Percentiles rank a stretch among this genome's conserved stretches.
phyloP scores from a whole-genome alignment of 768 basidiomycete species.

The Pluteus cervinus region DNA sequence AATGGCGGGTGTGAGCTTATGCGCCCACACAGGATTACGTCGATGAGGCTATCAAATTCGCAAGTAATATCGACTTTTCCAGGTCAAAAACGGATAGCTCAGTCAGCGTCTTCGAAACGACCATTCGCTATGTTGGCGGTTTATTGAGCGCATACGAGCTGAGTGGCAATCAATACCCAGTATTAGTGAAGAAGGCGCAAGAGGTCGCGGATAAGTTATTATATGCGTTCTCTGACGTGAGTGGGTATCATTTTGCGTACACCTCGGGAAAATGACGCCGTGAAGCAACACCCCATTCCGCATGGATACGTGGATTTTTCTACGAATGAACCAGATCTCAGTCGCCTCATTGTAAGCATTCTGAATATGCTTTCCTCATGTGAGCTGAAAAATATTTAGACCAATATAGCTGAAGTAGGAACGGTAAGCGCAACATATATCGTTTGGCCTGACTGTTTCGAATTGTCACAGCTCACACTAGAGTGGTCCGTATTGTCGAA shows the following conservation, averaged over 20 bases:
- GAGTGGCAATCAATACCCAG: constrained; percentile 31
- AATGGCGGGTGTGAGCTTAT: no score
- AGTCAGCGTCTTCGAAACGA: constrained; percentile 48
- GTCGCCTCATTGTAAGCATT: no score
- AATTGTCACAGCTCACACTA: constrained; percentile 38
- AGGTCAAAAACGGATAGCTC: constrained; percentile 26
- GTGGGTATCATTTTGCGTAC: constrained; percentile 7
- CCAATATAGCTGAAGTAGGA: constrained; percentile 52
- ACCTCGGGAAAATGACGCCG: not conserved
- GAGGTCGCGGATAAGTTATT: constrained; percentile 38
- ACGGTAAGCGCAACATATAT: constrained; percentile 22
- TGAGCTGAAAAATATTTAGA: constrained; percentile 17
- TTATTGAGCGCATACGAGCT: constrained; percentile 46
- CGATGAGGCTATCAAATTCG: constrained; percentile 33
- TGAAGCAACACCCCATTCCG: not conserved
- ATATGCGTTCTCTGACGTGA: constrained; percentile 31
- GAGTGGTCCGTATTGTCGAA: constrained; percentile 53
- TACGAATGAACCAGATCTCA: not conserved
- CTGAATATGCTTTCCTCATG: not conserved
- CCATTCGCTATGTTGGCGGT: constrained; percentile 46
- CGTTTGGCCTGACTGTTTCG: not conserved
- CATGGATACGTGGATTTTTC: not conserved
- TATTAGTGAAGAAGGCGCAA: constrained; percentile 40
- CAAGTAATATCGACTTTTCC: constrained; percentile 34
- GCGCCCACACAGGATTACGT: constrained; percentile 29